Evolutionary conservation across 345 rosid species (phyloP), one percentile per base, ranked within the genome.

Genomic region (Eucalyptus pauciflora): DNA sequence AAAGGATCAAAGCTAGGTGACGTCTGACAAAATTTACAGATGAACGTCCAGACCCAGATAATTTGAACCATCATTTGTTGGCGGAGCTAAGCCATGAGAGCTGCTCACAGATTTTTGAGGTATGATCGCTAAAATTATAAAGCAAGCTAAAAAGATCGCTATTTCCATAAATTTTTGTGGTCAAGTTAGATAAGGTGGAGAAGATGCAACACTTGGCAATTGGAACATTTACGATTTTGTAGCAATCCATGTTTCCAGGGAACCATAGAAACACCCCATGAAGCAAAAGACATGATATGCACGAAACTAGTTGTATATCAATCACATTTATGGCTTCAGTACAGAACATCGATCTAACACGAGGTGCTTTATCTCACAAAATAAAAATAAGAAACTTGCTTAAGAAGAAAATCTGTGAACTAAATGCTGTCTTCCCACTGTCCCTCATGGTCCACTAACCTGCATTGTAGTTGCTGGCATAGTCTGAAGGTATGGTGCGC

Each of bases 401-500:
- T 69, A 86, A 50, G 29, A 13, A 85, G 71, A 56, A 8, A 25
- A 81, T 41, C 11, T 8, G 15, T 12, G 33, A 54, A 31, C 24
- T 58, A 49, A 37, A 46, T 41, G 33, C 51, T 17, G 29, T 17
- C 54, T 67, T 43, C 24, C 67, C 33, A 41, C 13, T 41, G 85
- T 76, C 48, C 48, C 85, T 76, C 85, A 76, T 41, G 48, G 48
- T 64, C 62, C 60, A 90, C 95, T 91, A 85, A 95, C 99, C 96
- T 95, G 96, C 64, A 90, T 86, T 86, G 89, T 91, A 90, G 91
- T 89, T 86, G 92, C 56, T 29, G 96, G 92, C 43, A 90, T 81
- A 20, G 92, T 91, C 93, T 97, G 97, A 88, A 98, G 97, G 92
- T 98, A 98, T 7, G 99, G 98, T 87, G 98, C 97, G 88, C 99